These are phyloP conservation scores for Penicillium longicatenatum DNA, from an alignment of 495 filamentous ascomycete species.

Conservation along the genomic window DNA sequence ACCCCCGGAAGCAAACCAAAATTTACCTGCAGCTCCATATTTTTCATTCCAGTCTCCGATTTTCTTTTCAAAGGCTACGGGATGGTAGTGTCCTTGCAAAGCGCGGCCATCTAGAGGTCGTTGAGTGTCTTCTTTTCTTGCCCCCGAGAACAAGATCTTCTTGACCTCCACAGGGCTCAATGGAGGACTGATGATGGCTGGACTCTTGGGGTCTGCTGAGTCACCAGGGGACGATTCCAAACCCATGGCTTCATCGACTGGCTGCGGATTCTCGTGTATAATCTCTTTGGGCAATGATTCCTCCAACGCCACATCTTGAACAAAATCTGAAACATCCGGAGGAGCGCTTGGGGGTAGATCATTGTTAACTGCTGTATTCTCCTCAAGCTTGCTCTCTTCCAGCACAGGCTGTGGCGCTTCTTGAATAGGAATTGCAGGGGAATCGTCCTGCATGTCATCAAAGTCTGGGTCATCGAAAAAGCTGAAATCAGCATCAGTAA, in stretches of 20 bases:
- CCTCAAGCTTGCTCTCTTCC: slow-evolving; percentile 13
- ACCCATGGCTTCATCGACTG: slow-evolving; percentile 10
- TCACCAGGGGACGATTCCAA: slow-evolving; percentile 11
- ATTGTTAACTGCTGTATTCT: slow-evolving; percentile 6
- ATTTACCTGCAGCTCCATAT: slow-evolving; percentile 52
- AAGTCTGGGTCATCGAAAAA: slow-evolving; percentile 76
- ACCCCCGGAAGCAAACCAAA: slow-evolving; percentile 42
- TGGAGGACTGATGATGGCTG: slow-evolving; percentile 48
- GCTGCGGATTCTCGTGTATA: not conserved
- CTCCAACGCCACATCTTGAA: not conserved
- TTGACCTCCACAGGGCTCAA: slow-evolving; percentile 53
- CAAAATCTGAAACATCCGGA: not conserved
- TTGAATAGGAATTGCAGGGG: slow-evolving; percentile 10
- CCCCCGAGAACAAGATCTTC: slow-evolving; percentile 46
- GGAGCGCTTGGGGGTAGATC: not conserved
- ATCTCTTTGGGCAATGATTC: not conserved
- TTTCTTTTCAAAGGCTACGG: slow-evolving; percentile 49
- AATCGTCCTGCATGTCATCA: slow-evolving; percentile 30
- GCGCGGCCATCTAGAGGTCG: slow-evolving; percentile 11
- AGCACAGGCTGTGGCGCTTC: slow-evolving; percentile 17
- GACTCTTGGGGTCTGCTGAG: slow-evolving; percentile 24
- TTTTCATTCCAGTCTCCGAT: slow-evolving; percentile 51
- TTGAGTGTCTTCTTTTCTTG: slow-evolving; percentile 13
- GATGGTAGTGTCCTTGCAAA: slow-evolving; percentile 49
- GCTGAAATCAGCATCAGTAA: slow-evolving; percentile 87